Conservation (phyloP, 2,329 filamentous ascomycete genomes). For the Xylaria sp. region DNA sequence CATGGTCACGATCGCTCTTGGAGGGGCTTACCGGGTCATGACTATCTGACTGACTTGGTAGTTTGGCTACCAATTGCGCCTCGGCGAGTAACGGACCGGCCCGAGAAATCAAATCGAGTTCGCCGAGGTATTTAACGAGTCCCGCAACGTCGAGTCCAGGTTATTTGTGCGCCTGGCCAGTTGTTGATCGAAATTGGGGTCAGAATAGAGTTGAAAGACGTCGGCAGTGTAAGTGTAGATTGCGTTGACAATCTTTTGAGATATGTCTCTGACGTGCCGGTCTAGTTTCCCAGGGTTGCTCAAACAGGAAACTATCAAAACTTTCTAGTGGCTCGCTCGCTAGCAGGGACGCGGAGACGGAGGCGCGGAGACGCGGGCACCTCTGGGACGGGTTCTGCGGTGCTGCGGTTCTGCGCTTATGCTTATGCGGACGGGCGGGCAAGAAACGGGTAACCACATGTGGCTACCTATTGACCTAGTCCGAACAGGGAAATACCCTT, state of each 20-base stretch:
- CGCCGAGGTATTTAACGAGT: not conserved
- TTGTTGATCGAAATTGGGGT: too few relatives aligned
- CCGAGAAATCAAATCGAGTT: not conserved
- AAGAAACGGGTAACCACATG: constrained; percentile 18
- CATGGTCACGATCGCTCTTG: constrained; percentile 43
- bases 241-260: not conserved
- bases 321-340: constrained; percentile 25
- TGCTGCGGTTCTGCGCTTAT: constrained; percentile 13
- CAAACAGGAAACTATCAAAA: constrained; percentile 27
- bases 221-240: too few relatives aligned
- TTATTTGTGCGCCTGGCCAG: not conserved
- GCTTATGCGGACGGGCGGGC: constrained; percentile 21
- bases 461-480: constrained; percentile 14
- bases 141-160: not conserved
- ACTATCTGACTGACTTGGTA: not conserved
- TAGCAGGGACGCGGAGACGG: constrained; percentile 7
- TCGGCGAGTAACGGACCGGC: not conserved
- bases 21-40: constrained; percentile 34
- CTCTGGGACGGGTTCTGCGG: constrained; percentile 9
- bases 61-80: constrained; percentile 1
- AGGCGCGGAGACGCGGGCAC: constrained; percentile 23
- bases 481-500: constrained; percentile 10
- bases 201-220: not conserved
- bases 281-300: constrained; percentile 19
- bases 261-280: constrained; percentile 8